Conservation (phyloP, 768 basidiomycete species). For the Sporobolomyces roseus region DNA sequence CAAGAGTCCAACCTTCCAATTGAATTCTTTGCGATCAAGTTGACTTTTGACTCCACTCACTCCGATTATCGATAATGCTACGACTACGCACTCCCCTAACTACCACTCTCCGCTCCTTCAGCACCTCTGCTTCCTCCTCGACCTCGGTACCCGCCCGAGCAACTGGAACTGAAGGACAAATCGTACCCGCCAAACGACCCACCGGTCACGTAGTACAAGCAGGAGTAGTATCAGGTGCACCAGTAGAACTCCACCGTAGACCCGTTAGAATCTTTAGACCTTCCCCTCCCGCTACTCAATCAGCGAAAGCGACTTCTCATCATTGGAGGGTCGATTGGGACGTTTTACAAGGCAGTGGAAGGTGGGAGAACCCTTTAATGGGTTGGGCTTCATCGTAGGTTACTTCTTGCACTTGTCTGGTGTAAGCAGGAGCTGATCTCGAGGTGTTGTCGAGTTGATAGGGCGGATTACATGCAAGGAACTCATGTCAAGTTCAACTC, state of each 20-base stretch:
- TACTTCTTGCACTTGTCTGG: neutral
- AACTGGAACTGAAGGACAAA: constrained; percentile 8
- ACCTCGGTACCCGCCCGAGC: constrained; percentile 22
- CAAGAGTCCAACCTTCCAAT: no score
- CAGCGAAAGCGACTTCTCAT: constrained; percentile 74
- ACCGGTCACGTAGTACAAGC: constrained; percentile 35
- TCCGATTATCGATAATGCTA: neutral
- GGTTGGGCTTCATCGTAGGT: constrained; percentile 91
- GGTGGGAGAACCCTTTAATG: constrained; percentile 99
- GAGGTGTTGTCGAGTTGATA: constrained; percentile 6
- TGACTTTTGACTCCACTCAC: neutral
- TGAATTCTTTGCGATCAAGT: no score
- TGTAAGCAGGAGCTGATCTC: no score
- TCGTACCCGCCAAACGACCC: constrained; percentile 32
- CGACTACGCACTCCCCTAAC: constrained; percentile 1
- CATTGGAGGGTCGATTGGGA: constrained; percentile 96
- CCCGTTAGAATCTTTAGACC: constrained; percentile 88
- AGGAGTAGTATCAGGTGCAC: constrained; percentile 39
- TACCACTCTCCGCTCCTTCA: constrained; percentile 4
- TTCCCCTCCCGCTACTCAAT: constrained; percentile 83
- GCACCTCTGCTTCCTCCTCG: neutral
- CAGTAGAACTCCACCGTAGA: constrained; percentile 80
- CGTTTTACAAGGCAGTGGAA: constrained; percentile 74
- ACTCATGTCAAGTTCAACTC: constrained; percentile 59
- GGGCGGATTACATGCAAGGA: constrained; percentile 40